A percentile compares a stretch with the other conserved stretches of the same genome.
Evolutionary conservation across 257 asterid species (phyloP).

Genomic region (Euphrasia confusa): DNA sequence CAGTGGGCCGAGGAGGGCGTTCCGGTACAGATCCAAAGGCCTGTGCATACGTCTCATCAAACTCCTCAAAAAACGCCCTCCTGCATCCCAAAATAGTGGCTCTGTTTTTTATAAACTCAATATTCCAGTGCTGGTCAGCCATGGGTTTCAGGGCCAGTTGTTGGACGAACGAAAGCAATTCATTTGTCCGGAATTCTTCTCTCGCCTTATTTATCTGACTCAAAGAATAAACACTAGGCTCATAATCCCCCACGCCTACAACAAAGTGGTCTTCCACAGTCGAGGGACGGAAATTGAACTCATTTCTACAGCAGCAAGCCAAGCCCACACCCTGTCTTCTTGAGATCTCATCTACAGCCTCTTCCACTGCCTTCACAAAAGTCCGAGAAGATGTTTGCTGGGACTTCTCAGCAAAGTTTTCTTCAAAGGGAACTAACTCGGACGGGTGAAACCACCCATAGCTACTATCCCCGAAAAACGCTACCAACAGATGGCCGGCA

Average conservation of each 20-base stretch:
- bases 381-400: conserved; percentile 47
- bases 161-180: conserved; percentile 46
- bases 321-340: conserved; percentile 68
- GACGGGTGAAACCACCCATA: conserved; percentile 90
- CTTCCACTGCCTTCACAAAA: conserved; percentile 73
- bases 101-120: conserved; percentile 58
- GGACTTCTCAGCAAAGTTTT: conserved; percentile 69
- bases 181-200: conserved; percentile 52
- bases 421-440: conserved; percentile 75
- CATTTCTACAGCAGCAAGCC: conserved; percentile 70
- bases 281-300: conserved; percentile 53
- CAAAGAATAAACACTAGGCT: conserved; percentile 49
- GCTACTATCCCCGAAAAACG: conserved; percentile 89
- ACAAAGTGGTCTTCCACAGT: conserved; percentile 50
- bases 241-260: conserved; percentile 66
- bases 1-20: conserved; percentile 51
- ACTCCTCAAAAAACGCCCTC: conserved; percentile 72
- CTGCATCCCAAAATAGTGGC: conserved; percentile 62
- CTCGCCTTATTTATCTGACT: conserved; percentile 70
- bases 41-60: conserved; percentile 90
- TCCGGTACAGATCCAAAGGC: conserved; percentile 72
- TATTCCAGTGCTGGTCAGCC: conserved; percentile 28
- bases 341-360: conserved; percentile 78
- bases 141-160: conserved; percentile 55
- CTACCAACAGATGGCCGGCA: conserved; percentile 78